Evolutionary conservation across 208 protist species (phyloP).

Genomic region (Blastocrithidia nonstop): DNA sequence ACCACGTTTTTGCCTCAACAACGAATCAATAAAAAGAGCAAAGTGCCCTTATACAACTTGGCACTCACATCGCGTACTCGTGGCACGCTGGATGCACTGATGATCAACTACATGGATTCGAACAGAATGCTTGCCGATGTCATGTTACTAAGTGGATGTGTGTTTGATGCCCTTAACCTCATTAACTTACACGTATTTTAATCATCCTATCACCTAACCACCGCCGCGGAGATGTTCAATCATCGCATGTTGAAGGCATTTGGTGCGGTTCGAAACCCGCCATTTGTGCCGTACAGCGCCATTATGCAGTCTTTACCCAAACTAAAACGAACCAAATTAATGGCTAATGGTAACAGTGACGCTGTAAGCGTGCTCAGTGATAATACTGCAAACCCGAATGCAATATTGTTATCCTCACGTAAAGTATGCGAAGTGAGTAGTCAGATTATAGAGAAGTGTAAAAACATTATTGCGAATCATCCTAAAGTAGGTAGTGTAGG

Average conservation of each 20-base stretch:
- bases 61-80: conserved; percentile 43
- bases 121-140: conserved; percentile 47
- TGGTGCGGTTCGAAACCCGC: conserved; percentile 42
- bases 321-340: too few species aligned
- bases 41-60: conserved; percentile 64
- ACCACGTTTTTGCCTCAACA: conserved; percentile 49
- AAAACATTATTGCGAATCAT: too few species aligned
- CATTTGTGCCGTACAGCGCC: conserved; percentile 59
- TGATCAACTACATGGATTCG: conserved; percentile 29
- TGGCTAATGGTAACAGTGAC: too few species aligned
- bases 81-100: conserved; percentile 18
- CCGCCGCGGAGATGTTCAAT: conserved; percentile 60
- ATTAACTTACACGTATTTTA: conserved; percentile 45
- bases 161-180: conserved; percentile 57
- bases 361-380: too few species aligned
- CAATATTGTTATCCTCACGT: too few species aligned
- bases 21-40: conserved; percentile 63
- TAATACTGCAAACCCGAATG: too few species aligned
- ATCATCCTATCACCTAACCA: conserved; percentile 32
- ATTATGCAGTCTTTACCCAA: too few species aligned
- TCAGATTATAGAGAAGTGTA: too few species aligned
- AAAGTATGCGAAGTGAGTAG: too few species aligned
- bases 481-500: too few species aligned
- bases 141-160: conserved; percentile 40
- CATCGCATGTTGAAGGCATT: conserved; percentile 63